Conservation (phyloP, 192 early-diverging fungal genomes). For the Podila epicladia region DNA sequence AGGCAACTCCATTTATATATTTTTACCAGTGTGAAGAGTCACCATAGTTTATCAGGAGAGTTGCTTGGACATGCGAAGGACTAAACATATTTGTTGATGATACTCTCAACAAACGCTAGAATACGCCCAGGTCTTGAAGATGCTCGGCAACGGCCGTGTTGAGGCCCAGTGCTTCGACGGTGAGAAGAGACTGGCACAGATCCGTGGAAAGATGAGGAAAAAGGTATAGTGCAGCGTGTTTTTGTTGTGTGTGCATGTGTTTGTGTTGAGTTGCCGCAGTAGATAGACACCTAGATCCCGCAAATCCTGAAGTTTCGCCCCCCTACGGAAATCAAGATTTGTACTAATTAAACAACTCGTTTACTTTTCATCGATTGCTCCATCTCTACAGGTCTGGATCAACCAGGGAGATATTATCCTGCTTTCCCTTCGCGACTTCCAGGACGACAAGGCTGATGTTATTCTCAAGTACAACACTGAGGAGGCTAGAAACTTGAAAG, state of each 20-base stretch:
- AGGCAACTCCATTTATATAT: background rate
- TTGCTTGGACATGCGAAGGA: no score
- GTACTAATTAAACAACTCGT: no score
- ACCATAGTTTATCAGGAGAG: no score
- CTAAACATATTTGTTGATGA: no score
- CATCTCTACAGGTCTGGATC: conserved; percentile 74
- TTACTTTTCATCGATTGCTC: no score
- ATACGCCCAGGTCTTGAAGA: conserved; percentile 93
- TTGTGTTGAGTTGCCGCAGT: background rate
- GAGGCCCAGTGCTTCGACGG: conserved; percentile 92
- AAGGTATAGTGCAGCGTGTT: conserved; percentile 65
- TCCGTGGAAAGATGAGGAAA: conserved; percentile 98
- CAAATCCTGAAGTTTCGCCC: background rate
- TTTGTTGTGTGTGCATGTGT: background rate
- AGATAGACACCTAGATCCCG: no score
- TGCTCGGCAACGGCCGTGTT: conserved; percentile 96
- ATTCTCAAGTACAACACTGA: conserved; percentile 97
- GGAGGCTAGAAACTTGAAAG: conserved; percentile 92
- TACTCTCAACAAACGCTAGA: conserved; percentile 55
- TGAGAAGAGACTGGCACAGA: conserved; percentile 90
- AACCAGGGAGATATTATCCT: conserved; percentile 91
- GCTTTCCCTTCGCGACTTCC: conserved; percentile 90
- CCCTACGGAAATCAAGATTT: background rate
- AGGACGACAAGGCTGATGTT: conserved; percentile 94
- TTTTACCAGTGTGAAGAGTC: background rate